Evolutionary conservation across 139 green algal species (phyloP).

Genomic region (Micractinium conductrix): DNA sequence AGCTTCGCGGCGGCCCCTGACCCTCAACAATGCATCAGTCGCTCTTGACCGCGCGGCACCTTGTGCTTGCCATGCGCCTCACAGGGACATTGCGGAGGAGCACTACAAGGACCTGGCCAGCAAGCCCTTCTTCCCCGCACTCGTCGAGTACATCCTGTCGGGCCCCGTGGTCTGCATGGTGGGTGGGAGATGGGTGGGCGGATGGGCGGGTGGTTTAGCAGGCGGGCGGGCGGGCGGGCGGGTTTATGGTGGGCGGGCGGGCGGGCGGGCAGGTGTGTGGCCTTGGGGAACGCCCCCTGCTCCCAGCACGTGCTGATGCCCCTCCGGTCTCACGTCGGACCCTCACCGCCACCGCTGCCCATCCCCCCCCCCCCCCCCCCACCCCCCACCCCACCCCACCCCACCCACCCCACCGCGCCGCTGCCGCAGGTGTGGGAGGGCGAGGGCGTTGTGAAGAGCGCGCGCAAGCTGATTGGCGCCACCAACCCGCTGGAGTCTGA

Average conservation of each 20-base stretch:
- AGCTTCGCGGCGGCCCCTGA: no score
- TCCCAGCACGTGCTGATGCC: no score
- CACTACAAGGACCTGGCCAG: slow-evolving; percentile 94
- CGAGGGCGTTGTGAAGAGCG: slow-evolving; percentile 90
- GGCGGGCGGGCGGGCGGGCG: neutral
- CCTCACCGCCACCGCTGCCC: no score
- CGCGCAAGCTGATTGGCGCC: slow-evolving; percentile 73
- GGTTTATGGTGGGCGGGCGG: no score
- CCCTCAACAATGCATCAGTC: no score
- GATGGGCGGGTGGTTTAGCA: neutral
- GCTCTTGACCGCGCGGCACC: no score
- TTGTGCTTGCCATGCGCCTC: no score
- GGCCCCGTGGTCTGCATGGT: slow-evolving; percentile 98
- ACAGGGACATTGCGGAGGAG: slow-evolving; percentile 80
- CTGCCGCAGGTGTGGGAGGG: slow-evolving; percentile 91
- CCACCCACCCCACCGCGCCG: no score
- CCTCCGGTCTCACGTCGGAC: no score
- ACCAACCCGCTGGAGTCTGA: slow-evolving; percentile 95
- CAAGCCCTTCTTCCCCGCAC: slow-evolving; percentile 95
- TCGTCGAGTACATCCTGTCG: slow-evolving; percentile 97
- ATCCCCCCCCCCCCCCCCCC: neutral
- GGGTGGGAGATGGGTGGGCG: neutral
- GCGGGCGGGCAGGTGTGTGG: no score
- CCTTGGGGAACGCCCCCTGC: no score
- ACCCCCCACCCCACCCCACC: neutral